These are phyloP conservation scores for Psilocybe sp. DNA, from an alignment of 768 basidiomycete genomes.

Conservation along the genomic window DNA sequence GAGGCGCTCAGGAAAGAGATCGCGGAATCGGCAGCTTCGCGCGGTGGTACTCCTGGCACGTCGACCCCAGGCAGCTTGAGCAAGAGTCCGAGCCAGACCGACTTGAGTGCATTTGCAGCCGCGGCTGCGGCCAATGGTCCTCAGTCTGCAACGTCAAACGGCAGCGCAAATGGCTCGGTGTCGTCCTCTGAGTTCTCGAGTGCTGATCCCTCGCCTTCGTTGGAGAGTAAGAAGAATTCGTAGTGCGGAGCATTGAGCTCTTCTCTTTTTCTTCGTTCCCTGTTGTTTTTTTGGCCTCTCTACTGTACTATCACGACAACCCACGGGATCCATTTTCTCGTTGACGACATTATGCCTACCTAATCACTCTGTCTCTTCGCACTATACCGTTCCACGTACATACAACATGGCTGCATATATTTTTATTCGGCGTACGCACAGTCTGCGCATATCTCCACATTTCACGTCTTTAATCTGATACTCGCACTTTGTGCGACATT, in stretches of 20 bases:
- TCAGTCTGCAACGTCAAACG: conserved; percentile 10
- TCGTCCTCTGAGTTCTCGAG: background rate
- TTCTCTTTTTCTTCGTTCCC: background rate
- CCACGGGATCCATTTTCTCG: no score
- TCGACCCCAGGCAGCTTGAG: conserved; percentile 22
- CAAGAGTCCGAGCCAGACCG: conserved; percentile 32
- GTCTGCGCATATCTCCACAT: no score
- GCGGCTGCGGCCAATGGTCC: conserved; percentile 21
- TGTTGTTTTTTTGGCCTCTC: no score
- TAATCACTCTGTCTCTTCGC: no score
- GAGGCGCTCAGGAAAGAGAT: conserved; percentile 89
- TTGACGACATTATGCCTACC: no score
- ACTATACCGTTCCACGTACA: no score
- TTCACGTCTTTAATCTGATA: no score
- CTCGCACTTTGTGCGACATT: no score
- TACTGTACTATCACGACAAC: no score
- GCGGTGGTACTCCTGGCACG: conserved; percentile 47
- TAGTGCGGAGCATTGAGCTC: conserved; percentile 6
- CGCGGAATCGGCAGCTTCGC: conserved; percentile 50
- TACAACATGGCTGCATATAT: no score
- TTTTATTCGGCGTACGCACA: no score
- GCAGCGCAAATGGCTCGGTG: conserved; percentile 16
- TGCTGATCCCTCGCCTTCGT: background rate
- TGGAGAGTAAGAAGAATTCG: conserved; percentile 24
- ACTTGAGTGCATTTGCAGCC: conserved; percentile 28